Conservation (phyloP, 192 early-diverging fungal species). For the Rhizophagus sp. region DNA sequence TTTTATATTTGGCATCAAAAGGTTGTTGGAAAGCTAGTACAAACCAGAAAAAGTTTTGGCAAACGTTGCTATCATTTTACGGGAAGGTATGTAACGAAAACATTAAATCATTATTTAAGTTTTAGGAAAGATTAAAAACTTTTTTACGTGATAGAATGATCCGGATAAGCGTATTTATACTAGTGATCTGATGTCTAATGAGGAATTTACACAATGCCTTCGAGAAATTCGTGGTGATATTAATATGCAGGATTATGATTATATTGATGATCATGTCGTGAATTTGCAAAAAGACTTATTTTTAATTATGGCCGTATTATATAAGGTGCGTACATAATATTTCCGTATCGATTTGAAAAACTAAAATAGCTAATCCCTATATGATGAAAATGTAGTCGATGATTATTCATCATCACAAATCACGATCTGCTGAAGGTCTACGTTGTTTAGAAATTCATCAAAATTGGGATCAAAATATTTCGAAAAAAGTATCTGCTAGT, state of each 20-base stretch:
- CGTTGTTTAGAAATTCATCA: not conserved
- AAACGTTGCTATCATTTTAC: slow-evolving; percentile 4
- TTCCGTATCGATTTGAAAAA: not conserved
- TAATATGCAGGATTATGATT: not conserved
- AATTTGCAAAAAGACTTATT: slow-evolving; percentile 15
- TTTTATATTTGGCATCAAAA: slow-evolving; percentile 2
- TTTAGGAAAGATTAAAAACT: not conserved
- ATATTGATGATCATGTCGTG: not conserved
- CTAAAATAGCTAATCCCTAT: not conserved
- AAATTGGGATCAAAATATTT: not conserved
- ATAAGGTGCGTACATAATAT: not conserved
- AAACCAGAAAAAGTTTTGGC: slow-evolving; percentile 11
- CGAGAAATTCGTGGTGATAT: slow-evolving; percentile 10
- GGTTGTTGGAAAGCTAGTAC: not conserved
- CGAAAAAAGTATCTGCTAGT: not conserved
- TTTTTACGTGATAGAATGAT: not conserved
- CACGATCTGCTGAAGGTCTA: not conserved
- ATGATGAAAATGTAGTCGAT: not conserved
- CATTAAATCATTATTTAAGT: not conserved
- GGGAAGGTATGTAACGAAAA: not conserved
- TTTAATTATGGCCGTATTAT: not conserved
- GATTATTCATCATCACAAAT: not conserved
- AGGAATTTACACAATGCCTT: slow-evolving; percentile 12
- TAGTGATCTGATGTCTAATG: slow-evolving; percentile 2
- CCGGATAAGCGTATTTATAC: slow-evolving; percentile 16